These are phyloP conservation scores for Apiospora sp. DNA, from an alignment of 2,329 filamentous ascomycete genomes.

Conservation along the genomic window DNA sequence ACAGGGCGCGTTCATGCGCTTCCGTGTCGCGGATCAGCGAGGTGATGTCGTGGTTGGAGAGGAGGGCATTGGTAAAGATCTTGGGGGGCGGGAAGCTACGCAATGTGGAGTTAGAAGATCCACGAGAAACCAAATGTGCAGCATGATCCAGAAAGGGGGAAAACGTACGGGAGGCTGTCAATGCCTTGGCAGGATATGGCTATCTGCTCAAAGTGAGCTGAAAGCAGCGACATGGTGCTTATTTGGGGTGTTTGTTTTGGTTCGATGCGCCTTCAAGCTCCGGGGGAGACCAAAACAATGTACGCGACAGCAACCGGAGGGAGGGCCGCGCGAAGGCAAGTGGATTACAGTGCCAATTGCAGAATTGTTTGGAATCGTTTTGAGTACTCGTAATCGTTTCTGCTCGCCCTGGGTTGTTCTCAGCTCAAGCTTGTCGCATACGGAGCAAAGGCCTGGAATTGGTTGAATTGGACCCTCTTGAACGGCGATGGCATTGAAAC, in stretches of 20 bases:
- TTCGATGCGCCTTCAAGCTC: not conserved
- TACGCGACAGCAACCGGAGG: not conserved
- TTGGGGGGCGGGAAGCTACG: slow-evolving; percentile 86
- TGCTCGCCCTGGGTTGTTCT: not conserved
- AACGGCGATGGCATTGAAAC: slow-evolving; percentile 9
- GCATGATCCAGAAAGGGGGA: no score
- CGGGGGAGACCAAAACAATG: not conserved
- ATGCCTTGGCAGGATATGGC: slow-evolving; percentile 79
- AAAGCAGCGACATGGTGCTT: slow-evolving; percentile 70
- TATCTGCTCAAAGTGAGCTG: slow-evolving; percentile 79
- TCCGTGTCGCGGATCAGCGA: slow-evolving; percentile 95
- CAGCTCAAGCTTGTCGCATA: not conserved
- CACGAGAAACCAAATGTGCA: not conserved
- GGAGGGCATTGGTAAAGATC: slow-evolving; percentile 92
- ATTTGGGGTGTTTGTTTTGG: slow-evolving; percentile 21
- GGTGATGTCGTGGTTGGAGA: slow-evolving; percentile 90
- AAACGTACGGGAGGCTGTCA: slow-evolving; percentile 72
- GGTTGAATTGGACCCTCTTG: not conserved
- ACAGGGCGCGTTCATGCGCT: slow-evolving; percentile 90
- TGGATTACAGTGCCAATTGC: slow-evolving; percentile 10
- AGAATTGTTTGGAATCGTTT: not conserved
- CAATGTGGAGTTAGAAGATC: slow-evolving; percentile 28
- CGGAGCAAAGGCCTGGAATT: not conserved
- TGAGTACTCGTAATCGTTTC: not conserved
- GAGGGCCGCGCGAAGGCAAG: not conserved